Evolutionary conservation across 2,329 filamentous ascomycete genomes (phyloP).

Genomic region (Hymenoscyphus scutula): DNA sequence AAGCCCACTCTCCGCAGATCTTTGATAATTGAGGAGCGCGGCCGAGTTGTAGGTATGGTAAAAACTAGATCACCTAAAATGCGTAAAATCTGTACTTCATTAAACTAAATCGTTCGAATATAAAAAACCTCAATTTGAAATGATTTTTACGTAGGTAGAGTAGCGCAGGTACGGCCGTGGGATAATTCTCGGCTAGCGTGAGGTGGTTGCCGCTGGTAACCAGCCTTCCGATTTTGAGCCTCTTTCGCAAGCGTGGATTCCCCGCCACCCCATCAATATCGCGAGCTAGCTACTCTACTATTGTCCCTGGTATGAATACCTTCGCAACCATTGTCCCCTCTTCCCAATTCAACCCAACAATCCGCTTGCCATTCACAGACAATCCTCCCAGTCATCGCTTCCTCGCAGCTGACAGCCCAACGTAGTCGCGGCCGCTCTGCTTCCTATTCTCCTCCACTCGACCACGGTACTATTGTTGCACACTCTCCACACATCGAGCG

Average conservation of each 20-base stretch:
- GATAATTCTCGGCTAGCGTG: no score
- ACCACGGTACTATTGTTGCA: no score
- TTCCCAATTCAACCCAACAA: background rate
- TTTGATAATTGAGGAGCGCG: no score
- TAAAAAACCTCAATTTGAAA: no score
- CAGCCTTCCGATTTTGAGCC: background rate
- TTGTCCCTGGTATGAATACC: background rate
- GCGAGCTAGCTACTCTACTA: background rate
- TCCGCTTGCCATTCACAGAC: background rate
- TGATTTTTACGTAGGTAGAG: no score
- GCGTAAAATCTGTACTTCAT: no score
- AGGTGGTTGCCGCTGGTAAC: background rate
- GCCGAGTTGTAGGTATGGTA: no score
- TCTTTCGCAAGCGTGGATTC: background rate
- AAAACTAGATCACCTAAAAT: no score
- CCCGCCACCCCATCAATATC: conserved; percentile 3
- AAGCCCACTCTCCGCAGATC: no score
- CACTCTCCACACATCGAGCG: background rate
- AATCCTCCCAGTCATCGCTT: background rate
- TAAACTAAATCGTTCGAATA: no score
- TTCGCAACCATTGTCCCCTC: background rate
- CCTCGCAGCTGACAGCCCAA: background rate
- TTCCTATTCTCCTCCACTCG: background rate
- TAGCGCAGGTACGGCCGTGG: no score
- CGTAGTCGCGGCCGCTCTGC: background rate